phyloP scores from a whole-genome alignment of 352 stramenopile species.

The Pythium sukuiense region DNA sequence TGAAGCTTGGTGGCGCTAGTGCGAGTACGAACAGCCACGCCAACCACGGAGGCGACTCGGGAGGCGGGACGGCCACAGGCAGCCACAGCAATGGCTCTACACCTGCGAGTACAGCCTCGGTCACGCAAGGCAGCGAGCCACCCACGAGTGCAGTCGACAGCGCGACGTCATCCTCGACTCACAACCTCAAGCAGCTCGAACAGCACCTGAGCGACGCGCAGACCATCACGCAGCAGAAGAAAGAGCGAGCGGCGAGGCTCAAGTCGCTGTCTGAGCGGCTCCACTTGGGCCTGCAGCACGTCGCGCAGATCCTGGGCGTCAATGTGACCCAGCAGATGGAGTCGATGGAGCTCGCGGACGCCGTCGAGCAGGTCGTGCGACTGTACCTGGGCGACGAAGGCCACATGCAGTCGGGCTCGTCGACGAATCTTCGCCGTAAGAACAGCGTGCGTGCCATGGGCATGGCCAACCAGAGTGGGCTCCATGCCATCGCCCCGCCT shows the following conservation, averaged over 20 bases:
- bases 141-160: slow-evolving; percentile 3
- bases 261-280: slow-evolving; percentile 68
- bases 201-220: slow-evolving; percentile 57
- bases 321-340: slow-evolving; percentile 42
- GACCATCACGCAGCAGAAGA: slow-evolving; percentile 62
- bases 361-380: slow-evolving; percentile 78
- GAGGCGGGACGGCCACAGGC: not conserved
- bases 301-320: slow-evolving; percentile 76
- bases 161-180: slow-evolving; percentile 21
- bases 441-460: slow-evolving; percentile 66
- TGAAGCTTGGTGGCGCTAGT: slow-evolving; percentile 65
- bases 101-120: not conserved
- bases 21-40: slow-evolving; percentile 3
- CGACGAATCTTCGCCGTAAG: slow-evolving; percentile 61
- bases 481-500: slow-evolving; percentile 33
- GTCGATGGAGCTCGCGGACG: slow-evolving; percentile 61
- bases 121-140: slow-evolving; percentile 15
- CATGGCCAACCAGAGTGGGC: slow-evolving; percentile 31
- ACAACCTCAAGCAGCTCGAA: slow-evolving; percentile 69
- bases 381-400: slow-evolving; percentile 74
- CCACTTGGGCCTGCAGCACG: slow-evolving; percentile 71
- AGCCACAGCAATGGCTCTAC: not conserved
- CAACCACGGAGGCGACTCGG: slow-evolving; percentile 11
- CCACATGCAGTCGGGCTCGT: slow-evolving; percentile 48
- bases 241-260: slow-evolving; percentile 56